These are phyloP conservation scores for Calocybe gangraenosa DNA, from an alignment of 768 basidiomycete species.

Conservation along the genomic window DNA sequence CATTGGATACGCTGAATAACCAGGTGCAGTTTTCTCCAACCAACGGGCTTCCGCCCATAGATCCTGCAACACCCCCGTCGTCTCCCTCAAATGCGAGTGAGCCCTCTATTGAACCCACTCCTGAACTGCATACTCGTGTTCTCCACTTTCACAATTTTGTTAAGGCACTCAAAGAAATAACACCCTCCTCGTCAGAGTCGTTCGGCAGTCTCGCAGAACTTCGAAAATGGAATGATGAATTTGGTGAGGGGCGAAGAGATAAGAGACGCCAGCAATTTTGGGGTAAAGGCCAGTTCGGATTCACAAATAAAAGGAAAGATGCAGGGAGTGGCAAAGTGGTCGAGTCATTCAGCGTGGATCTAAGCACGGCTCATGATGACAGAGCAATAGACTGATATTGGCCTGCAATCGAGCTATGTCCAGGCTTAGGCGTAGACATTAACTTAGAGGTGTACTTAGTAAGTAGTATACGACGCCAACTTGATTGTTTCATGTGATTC, in stretches of 20 bases:
- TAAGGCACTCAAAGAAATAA: constrained; percentile 85
- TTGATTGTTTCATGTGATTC: too few species aligned
- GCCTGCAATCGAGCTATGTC: neutral
- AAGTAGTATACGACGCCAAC: too few species aligned
- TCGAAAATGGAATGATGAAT: constrained; percentile 90
- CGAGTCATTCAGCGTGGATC: constrained; percentile 13
- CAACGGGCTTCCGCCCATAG: neutral
- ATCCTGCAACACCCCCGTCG: neutral
- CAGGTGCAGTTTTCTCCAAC: too few species aligned
- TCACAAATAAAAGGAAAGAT: constrained; percentile 45
- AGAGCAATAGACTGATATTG: constrained; percentile 5
- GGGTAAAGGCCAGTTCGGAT: constrained; percentile 89
- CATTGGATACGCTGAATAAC: too few species aligned
- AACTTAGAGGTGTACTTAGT: too few species aligned
- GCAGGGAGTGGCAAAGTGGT: constrained; percentile 44
- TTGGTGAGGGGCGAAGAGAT: constrained; percentile 78
- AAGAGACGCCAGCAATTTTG: constrained; percentile 69
- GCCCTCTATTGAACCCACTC: constrained; percentile 6
- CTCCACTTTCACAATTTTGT: constrained; percentile 66
- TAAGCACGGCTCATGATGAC: constrained; percentile 2
- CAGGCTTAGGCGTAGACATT: neutral
- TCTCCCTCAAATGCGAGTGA: too few species aligned
- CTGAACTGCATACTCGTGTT: constrained; percentile 14
- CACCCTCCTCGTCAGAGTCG: constrained; percentile 83
- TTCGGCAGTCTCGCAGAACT: constrained; percentile 72